These are phyloP conservation scores for Globisporangium megalacanthum DNA, from an alignment of 352 stramenopile genomes.

Conservation along the genomic window DNA sequence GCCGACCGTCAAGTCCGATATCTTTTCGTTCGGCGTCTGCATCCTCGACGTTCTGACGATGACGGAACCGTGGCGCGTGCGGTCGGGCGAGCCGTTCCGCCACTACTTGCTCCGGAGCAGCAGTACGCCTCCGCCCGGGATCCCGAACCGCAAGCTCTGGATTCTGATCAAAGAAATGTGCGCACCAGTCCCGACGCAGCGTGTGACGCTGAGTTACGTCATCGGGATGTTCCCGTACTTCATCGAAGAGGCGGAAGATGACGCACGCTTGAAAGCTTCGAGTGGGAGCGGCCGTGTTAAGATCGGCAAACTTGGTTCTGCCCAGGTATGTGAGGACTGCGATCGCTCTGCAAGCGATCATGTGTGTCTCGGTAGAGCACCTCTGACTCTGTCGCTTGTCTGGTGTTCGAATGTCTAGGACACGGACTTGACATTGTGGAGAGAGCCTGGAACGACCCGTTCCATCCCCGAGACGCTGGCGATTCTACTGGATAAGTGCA, in stretches of 20 bases:
- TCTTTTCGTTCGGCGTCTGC: constrained; percentile 6
- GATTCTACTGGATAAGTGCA: neutral
- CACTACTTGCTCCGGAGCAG: constrained; percentile 2
- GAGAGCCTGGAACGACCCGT: neutral
- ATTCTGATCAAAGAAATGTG: constrained; percentile 11
- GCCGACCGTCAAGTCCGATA: constrained; percentile 1
- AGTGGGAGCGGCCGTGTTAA: neutral
- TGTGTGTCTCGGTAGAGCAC: too few species aligned
- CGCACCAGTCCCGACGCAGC: neutral
- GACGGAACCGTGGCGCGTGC: constrained; percentile 2
- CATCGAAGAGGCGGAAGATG: neutral
- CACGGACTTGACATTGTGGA: neutral
- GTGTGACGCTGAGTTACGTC: constrained; percentile 1
- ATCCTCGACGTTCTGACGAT: constrained; percentile 4
- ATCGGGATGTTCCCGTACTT: neutral
- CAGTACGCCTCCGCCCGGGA: neutral
- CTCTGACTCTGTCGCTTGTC: too few species aligned
- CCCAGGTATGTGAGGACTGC: neutral
- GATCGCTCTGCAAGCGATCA: too few species aligned
- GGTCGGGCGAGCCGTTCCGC: neutral
- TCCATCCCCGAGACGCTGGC: neutral
- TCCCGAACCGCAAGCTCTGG: neutral
- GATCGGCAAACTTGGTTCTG: neutral
- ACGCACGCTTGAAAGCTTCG: neutral
- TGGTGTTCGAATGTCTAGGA: too few species aligned